Evolutionary conservation across 2,329 filamentous ascomycete genomes (phyloP).

Genomic region (Fusarium praegraminearum): DNA sequence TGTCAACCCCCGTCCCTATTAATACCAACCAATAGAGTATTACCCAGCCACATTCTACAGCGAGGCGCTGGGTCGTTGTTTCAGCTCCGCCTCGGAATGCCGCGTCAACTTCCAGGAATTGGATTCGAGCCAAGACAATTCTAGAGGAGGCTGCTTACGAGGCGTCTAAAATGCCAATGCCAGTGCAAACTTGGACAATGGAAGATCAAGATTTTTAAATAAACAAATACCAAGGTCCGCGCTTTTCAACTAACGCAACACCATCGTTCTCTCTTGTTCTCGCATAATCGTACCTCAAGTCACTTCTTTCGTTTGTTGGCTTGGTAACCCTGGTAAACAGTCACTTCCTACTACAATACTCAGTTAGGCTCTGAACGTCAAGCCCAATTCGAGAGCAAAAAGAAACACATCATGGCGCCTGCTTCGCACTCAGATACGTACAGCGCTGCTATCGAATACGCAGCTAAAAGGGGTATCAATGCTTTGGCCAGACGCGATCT

Average conservation of each 20-base stretch:
- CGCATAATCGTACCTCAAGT: background rate
- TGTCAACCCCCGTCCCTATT: conserved; percentile 38
- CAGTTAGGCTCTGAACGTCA: background rate
- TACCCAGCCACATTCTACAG: conserved; percentile 44
- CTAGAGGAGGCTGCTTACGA: conserved; percentile 41
- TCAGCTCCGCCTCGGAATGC: conserved; percentile 49
- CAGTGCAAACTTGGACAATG: background rate
- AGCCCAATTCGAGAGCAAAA: background rate
- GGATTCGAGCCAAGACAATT: conserved; percentile 37
- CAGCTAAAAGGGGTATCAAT: conserved; percentile 24
- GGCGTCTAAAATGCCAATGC: conserved; percentile 22
- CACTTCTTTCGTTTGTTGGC: conserved; percentile 17
- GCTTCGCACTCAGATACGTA: conserved; percentile 37
- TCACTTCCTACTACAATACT: background rate
- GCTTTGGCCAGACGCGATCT: conserved; percentile 64
- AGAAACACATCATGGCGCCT: conserved; percentile 35
- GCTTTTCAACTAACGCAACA: background rate
- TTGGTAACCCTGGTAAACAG: conserved; percentile 17
- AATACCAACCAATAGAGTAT: conserved; percentile 41
- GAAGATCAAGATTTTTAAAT: background rate
- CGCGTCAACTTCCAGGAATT: conserved; percentile 45
- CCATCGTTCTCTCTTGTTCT: background rate
- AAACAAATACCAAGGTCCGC: background rate
- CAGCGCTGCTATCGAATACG: conserved; percentile 21
- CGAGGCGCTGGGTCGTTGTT: conserved; percentile 46